These are phyloP conservation scores for Thyridium curvatum DNA, from an alignment of 2,329 filamentous ascomycete species.

Conservation along the genomic window DNA sequence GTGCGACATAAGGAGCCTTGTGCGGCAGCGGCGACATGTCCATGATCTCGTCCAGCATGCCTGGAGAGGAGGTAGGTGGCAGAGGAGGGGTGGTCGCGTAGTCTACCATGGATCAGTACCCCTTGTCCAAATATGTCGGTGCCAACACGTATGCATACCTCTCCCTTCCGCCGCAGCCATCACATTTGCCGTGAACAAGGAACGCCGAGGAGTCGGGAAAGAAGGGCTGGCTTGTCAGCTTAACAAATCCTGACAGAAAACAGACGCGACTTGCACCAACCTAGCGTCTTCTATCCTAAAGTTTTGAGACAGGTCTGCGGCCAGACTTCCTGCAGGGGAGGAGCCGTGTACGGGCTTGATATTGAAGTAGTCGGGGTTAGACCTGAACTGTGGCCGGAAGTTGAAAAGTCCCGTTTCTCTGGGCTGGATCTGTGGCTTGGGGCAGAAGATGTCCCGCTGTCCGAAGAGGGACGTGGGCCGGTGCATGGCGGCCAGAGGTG, in stretches of 20 bases:
- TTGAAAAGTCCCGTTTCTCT: constrained; percentile 57
- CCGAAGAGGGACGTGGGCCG: constrained; percentile 64
- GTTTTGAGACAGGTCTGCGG: constrained; percentile 92
- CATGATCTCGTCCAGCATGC: constrained; percentile 69
- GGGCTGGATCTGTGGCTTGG: constrained; percentile 42
- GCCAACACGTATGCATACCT: constrained; percentile 43
- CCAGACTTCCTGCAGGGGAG: constrained; percentile 84
- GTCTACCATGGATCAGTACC: constrained; percentile 41
- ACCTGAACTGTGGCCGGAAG: constrained; percentile 62
- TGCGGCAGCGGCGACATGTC: constrained; percentile 91
- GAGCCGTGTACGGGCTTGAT: constrained; percentile 73
- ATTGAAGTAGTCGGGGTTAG: constrained; percentile 72
- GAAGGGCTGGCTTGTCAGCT: constrained; percentile 55
- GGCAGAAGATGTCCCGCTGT: constrained; percentile 44
- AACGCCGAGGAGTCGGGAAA: constrained; percentile 74
- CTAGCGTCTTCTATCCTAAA: constrained; percentile 80
- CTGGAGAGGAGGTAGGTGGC: constrained; percentile 71
- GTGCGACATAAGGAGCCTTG: constrained; percentile 63
- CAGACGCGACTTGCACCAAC: constrained; percentile 44
- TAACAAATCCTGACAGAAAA: constrained; percentile 5
- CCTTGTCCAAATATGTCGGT: constrained; percentile 5
- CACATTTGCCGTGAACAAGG: constrained; percentile 72
- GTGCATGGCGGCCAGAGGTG: constrained; percentile 89
- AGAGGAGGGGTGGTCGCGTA: constrained; percentile 79
- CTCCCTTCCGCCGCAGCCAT: constrained; percentile 50